Evolutionary conservation across 208 protist species (phyloP).

Genomic region (Borovskyia barvae): DNA sequence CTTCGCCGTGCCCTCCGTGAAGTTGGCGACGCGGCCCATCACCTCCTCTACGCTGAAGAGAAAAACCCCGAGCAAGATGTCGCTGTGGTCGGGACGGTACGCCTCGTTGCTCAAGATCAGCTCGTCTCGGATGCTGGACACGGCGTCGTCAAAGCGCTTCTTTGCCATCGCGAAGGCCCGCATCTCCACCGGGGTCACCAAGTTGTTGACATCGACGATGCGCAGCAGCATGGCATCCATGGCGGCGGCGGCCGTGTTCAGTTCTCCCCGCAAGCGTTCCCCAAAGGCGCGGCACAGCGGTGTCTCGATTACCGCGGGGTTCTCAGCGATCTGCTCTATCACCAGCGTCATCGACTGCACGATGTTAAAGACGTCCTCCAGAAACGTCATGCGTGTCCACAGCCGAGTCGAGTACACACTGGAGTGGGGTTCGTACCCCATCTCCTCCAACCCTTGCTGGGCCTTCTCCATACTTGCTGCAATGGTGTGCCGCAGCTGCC

Average conservation of each 20-base stretch:
- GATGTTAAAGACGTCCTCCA: slow-evolving; percentile 53
- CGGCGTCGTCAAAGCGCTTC: slow-evolving; percentile 59
- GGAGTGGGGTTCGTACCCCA: slow-evolving; percentile 80
- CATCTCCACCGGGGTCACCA: slow-evolving; percentile 57
- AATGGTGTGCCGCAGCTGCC: slow-evolving; percentile 65
- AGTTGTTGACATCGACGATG: slow-evolving; percentile 58
- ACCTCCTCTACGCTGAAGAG: slow-evolving; percentile 83
- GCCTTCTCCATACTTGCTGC: slow-evolving; percentile 52
- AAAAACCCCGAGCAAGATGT: slow-evolving; percentile 83
- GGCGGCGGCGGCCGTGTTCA: slow-evolving; percentile 55
- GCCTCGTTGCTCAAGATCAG: slow-evolving; percentile 81
- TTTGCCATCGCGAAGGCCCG: slow-evolving; percentile 46
- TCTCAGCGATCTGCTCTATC: slow-evolving; percentile 66
- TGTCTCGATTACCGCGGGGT: slow-evolving; percentile 65
- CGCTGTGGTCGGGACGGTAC: slow-evolving; percentile 77
- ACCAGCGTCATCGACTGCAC: slow-evolving; percentile 72
- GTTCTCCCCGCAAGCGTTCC: slow-evolving; percentile 40
- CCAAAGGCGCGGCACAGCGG: slow-evolving; percentile 69
- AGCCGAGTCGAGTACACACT: slow-evolving; percentile 59
- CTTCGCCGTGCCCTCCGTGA: slow-evolving; percentile 39
- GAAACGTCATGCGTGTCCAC: slow-evolving; percentile 57
- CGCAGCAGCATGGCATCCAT: slow-evolving; percentile 79
- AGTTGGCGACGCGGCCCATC: slow-evolving; percentile 56
- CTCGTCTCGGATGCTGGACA: slow-evolving; percentile 69
- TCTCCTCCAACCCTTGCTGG: slow-evolving; percentile 44